Evolutionary conservation across 257 asterid genomes (phyloP).

Genomic region (Solanum piurae): DNA sequence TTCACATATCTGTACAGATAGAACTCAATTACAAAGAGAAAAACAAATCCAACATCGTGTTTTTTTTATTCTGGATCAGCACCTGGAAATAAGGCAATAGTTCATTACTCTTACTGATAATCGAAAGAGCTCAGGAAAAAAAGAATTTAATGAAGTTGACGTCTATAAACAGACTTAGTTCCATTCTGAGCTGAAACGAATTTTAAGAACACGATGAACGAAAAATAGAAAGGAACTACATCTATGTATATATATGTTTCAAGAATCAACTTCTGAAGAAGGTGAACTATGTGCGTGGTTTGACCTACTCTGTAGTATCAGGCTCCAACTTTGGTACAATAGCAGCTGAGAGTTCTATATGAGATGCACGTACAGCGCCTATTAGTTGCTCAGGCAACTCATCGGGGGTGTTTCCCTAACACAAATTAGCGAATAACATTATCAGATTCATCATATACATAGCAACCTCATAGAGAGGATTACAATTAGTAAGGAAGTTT

Average conservation of each 20-base stretch:
- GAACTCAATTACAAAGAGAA: neutral
- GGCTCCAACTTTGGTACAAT: constrained; percentile 24
- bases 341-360: constrained; percentile 33
- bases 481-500: neutral
- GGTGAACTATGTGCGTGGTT: neutral
- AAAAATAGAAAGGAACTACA: neutral
- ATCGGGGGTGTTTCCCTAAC: constrained; percentile 24
- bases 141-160: neutral
- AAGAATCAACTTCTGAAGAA: neutral
- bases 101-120: neutral
- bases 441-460: neutral
- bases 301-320: constrained; percentile 9
- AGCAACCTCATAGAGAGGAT: neutral
- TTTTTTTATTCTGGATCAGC: neutral
- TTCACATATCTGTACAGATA: no score
- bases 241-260: neutral
- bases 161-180: neutral
- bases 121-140: neutral
- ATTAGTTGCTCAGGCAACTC: constrained; percentile 43
- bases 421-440: neutral
- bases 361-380: constrained; percentile 41
- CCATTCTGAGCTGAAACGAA: neutral
- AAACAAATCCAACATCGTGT: neutral
- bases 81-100: neutral
- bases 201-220: neutral